phyloP scores from a whole-genome alignment of 208 protist species.

The Leishmania tarentolae region DNA sequence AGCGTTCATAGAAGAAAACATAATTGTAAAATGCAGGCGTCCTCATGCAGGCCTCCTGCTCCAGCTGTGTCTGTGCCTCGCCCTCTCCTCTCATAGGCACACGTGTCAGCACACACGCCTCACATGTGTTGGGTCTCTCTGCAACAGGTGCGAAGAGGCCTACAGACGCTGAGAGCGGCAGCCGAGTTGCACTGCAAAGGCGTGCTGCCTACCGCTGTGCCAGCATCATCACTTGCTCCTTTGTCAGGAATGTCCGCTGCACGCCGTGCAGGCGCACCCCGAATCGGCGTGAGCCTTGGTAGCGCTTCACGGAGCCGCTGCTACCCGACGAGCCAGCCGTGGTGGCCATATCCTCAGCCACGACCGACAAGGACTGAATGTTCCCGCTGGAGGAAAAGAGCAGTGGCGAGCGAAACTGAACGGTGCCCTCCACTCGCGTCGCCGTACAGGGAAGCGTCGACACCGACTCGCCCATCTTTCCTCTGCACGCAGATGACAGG shows the following conservation, averaged over 20 bases:
- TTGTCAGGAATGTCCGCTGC: constrained; percentile 54
- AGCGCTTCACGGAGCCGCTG: constrained; percentile 37
- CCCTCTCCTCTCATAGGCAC: not conserved
- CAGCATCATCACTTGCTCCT: constrained; percentile 55
- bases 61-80: not conserved
- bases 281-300: constrained; percentile 38
- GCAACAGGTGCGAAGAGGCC: not conserved
- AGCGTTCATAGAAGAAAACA: not conserved
- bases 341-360: constrained; percentile 34
- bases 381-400: constrained; percentile 31
- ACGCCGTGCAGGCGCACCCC: constrained; percentile 50
- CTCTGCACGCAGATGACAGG: not conserved
- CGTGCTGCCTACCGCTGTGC: constrained; percentile 10
- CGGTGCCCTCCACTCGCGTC: constrained; percentile 9
- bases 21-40: too few species aligned
- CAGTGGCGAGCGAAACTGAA: constrained; percentile 32
- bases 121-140: not conserved
- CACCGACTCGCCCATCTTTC: not conserved
- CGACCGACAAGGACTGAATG: constrained; percentile 36
- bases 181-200: not conserved
- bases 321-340: constrained; percentile 28
- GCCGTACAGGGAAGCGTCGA: not conserved
- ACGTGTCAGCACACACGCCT: not conserved
- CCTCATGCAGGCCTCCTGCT: not conserved
- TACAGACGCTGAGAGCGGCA: not conserved